Base-by-base conservation (phyloP, 73 alveolate species). In the Halteria grandinella region DNA sequence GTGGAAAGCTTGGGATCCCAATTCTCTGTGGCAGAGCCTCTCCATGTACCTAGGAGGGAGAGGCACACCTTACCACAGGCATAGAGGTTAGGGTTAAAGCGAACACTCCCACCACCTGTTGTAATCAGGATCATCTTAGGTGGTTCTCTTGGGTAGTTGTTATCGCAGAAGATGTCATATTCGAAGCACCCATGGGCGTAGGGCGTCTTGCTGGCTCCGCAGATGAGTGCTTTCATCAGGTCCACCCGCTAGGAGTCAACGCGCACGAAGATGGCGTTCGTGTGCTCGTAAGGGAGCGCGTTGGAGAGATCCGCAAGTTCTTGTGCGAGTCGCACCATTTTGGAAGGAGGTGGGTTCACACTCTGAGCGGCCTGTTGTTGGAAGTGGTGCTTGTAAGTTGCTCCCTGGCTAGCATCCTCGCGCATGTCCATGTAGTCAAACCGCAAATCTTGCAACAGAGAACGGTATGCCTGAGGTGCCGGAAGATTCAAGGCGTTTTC, bases 1-100 rank as follows among this genome's bases (percentile, higher is more conserved):
- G 98, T 96, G 0, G 97, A 87, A 51, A 94, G 85, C 62, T 91
- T 94, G 1, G 99, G 98, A 69, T 96, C 98, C 99, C 99, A 96
- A 69, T 95, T 96, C 87, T 96, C 99, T n/a, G 98, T 95, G 0
- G 99, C 89, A 53, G 91, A 85, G 11, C 99, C 99, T 48, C 98
- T 75, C 99, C 99, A 95, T 2, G 99, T 96, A 24, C 98, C 98
- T 40, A 96, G 66, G 24, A 96, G 78, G 29, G 95, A 75, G n/a
- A 96, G 77, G 63, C 99, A 96, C 15, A 96, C 99, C 60, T 96
- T 94, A 15, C 99, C 99, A 86, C 95, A 87, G 10, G 94, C 88
- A 77, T 96, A 96, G 25, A 96, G 79, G 76, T 96, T 96, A 17
- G 99, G 99, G 75, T 96, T 96, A 75, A 96, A 96, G 63, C 99